Evolutionary conservation across 164 flowering plant genomes (phyloP), one percentile per base, ranked within the genome.

Genomic region (Akebia trifoliata): DNA sequence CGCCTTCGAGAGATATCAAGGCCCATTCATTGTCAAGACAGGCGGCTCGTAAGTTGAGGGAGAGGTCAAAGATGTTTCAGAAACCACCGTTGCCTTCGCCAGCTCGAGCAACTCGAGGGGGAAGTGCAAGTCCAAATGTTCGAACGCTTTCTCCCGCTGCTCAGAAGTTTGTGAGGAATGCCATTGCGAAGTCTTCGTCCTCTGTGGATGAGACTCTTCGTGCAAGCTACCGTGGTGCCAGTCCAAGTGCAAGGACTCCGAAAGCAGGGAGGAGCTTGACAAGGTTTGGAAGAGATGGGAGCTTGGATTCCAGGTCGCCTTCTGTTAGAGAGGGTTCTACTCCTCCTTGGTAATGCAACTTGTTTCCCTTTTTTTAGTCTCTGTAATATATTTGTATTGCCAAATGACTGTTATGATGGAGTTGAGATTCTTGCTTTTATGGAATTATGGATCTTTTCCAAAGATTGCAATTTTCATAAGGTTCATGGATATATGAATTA

Each of bases 151-250:
- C 96, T 50, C 81, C 86, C 38, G 96, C 98, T 62, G 96, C 98
- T n/a, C 96, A 85, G 84, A 92, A 92, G 80, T 89, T 92, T 70
- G 76, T 89, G 62, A 83, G 95, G 74, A 87, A 80, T 66, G 95
- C 93, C 20, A 86, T 89, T 43, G 82, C 93, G 18, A 92, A 84
- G 77, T 75, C 93, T 22, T 79, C 96, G 2, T 54, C 54, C 18
- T 63, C 85, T 36, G 76, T 92, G 34, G 96, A 92, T 77, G 98
- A 92, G 64, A 73, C 90, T 15, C 91, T 92, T 35, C 85, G 98
- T 46, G 98, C 98, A 14, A 89, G 90, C 63, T 92, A 92, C 40
- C 76, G 98, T 10, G 92, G 95, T 55, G 65, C 78, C 28, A 89
- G 93, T 64, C 93, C 95, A 3, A 73, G 68, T 1, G 5, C 55